Evolutionary conservation across 208 protist species (phyloP).

Genomic region (Jaenimonas drosophilae): DNA sequence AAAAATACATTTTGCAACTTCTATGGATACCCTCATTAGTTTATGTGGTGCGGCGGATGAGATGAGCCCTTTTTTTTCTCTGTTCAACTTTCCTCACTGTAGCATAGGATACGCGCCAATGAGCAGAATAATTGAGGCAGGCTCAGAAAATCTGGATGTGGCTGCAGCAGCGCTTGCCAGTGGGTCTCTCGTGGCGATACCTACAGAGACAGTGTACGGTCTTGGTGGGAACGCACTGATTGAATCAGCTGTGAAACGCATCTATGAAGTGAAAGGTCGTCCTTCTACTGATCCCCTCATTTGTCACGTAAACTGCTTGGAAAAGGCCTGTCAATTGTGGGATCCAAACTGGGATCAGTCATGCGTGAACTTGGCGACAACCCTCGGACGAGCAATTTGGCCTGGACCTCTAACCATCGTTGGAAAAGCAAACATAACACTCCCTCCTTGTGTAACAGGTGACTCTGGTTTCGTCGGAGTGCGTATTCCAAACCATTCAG

Average conservation of each 20-base stretch:
- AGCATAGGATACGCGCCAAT: no score
- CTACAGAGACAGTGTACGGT: constrained; percentile 99
- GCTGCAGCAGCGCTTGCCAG: constrained; percentile 36
- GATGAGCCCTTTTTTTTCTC: no score
- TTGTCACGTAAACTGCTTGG: constrained; percentile 83
- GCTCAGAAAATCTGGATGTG: constrained; percentile 19
- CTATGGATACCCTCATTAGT: no score
- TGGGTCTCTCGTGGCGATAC: constrained; percentile 92
- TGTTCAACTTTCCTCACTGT: no score
- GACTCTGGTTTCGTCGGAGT: constrained; percentile 84
- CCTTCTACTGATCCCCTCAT: constrained; percentile 95
- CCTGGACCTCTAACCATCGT: constrained; percentile 92
- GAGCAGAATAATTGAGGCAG: constrained; percentile 39
- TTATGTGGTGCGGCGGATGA: no score
- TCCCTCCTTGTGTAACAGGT: constrained; percentile 77
- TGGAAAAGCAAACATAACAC: constrained; percentile 29
- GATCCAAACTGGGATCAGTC: constrained; percentile 23
- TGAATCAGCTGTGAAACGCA: constrained; percentile 64
- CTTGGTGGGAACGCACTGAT: constrained; percentile 92
- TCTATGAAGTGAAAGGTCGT: constrained; percentile 95
- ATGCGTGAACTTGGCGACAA: constrained; percentile 39
- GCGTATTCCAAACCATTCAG: constrained; percentile 68
- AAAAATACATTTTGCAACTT: no score
- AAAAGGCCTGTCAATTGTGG: constrained; percentile 61
- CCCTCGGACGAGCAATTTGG: constrained; percentile 72